Evolutionary conservation across 225 moss, liverwort and hornwort species (phyloP), one percentile per base, ranked within the genome.

Genomic region (Takakia lepidozioides): DNA sequence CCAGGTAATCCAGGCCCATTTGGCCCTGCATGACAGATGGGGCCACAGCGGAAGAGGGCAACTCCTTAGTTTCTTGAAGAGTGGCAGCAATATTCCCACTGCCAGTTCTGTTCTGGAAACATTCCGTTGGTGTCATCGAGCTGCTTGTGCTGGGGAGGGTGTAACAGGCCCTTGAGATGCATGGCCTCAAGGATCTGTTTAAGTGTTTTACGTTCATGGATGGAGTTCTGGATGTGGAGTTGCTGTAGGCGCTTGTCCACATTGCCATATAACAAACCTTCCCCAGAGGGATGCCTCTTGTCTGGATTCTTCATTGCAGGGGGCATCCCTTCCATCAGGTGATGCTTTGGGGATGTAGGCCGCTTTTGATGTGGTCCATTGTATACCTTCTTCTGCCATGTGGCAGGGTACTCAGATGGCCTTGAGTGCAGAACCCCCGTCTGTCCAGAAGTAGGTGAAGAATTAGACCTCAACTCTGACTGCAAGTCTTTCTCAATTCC

Each of bases 111-210:
- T n/a, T n/a, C 32, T 6, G 32, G 34, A 9, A 42, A 10, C 10
- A 39, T 52, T 34, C 39, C 28, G 46, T 24, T 47, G 0, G 56
- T 55, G 3, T 49, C 44, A 8, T 59, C 41, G 9, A 36, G 10
- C 24, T 37, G 40, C 36, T 64, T 74, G 59, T 60, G 63, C 32
- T 49, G 63, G 34, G 74, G 70, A 17, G 66, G 74, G 34, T 70
- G 70, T 5, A 80, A 54, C 60, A 80, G 27, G 1, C 79, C 79
- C 64, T 80, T 80, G 19, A 80, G 51, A 42, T 74, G 79, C 79
- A 80, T 80, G 44, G 79, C 79, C 60, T 80, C 79, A 45, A 80
- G 57, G 19, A 80, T 74, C 57, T 80, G 79, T 64, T 74, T 74
- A 39, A 80, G 53, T 22, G 74, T 74, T 25, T 74, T 60, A 17